These are phyloP conservation scores for Aspergillus unguis DNA, from an alignment of 2,329 filamentous ascomycete genomes.

Conservation along the genomic window DNA sequence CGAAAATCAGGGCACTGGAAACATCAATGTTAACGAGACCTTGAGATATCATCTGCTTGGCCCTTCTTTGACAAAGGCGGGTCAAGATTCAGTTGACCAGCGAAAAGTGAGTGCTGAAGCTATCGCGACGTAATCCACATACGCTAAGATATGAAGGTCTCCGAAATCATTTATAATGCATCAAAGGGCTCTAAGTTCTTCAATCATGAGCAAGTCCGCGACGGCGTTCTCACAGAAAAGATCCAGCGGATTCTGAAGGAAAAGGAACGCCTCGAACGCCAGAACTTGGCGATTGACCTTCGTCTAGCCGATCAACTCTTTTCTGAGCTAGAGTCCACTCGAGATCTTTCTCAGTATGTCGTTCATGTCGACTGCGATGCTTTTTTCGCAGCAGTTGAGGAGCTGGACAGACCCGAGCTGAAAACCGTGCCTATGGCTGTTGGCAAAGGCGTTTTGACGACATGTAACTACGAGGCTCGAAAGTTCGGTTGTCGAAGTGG, in stretches of 20 bases:
- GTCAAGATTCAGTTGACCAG: conserved; percentile 91
- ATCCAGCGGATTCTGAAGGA: conserved; percentile 74
- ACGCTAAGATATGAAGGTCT: conserved; percentile 57
- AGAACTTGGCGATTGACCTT: conserved; percentile 70
- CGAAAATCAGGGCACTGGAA: conserved; percentile 6
- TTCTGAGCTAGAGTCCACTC: conserved; percentile 68
- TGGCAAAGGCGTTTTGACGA: conserved; percentile 67
- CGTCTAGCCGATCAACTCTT: conserved; percentile 79
- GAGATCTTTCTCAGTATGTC: conserved; percentile 79
- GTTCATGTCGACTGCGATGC: conserved; percentile 97
- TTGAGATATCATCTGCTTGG: conserved; percentile 89
- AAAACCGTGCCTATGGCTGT: conserved; percentile 88
- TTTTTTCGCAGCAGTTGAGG: conserved; percentile 94
- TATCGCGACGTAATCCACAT: not conserved
- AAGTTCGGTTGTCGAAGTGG: conserved; percentile 88
- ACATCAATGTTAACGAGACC: conserved; percentile 51
- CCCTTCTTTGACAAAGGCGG: conserved; percentile 87
- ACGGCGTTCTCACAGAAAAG: conserved; percentile 78
- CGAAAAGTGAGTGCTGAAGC: conserved; percentile 57
- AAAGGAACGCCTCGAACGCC: conserved; percentile 70
- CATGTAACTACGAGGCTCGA: conserved; percentile 83
- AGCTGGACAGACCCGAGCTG: conserved; percentile 76
- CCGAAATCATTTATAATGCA: conserved; percentile 93
- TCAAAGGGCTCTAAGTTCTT: conserved; percentile 97
- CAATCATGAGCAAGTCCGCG: conserved; percentile 79